Conservation (phyloP, 345 rosid species). For the Ricinus communis region DNA sequence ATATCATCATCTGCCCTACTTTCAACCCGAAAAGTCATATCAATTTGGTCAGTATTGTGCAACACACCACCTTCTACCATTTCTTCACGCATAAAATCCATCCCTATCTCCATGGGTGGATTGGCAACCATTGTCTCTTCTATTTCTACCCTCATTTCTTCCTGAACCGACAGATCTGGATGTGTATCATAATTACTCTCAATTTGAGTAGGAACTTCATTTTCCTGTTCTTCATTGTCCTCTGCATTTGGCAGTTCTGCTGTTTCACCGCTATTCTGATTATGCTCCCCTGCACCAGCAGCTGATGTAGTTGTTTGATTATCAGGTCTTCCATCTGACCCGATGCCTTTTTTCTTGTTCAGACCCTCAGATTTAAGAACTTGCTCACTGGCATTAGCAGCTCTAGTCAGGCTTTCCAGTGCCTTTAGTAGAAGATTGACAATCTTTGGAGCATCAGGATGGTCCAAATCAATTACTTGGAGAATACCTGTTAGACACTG, state of each 20-base stretch:
- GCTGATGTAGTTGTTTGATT: constrained; percentile 44
- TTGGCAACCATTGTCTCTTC: constrained; percentile 53
- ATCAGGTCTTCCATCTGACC: constrained; percentile 48
- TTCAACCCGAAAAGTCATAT: constrained; percentile 77
- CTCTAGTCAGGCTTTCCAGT: constrained; percentile 83
- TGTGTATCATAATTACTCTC: constrained; percentile 48
- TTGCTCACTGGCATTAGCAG: constrained; percentile 87
- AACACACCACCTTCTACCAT: constrained; percentile 67
- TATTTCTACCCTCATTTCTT: constrained; percentile 72
- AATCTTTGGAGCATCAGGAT: constrained; percentile 91
- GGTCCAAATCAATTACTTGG: constrained; percentile 86
- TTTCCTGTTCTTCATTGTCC: constrained; percentile 49
- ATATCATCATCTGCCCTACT: constrained; percentile 79
- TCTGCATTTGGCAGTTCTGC: constrained; percentile 47
- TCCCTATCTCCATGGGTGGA: constrained; percentile 57
- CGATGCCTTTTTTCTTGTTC: constrained; percentile 56
- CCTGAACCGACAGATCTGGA: constrained; percentile 49
- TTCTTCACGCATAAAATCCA: constrained; percentile 85
- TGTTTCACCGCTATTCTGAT: constrained; percentile 46
- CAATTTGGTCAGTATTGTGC: constrained; percentile 62
- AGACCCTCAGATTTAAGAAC: constrained; percentile 58
- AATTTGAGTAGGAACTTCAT: constrained; percentile 46
- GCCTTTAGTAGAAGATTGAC: constrained; percentile 83
- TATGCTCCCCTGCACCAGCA: constrained; percentile 46
- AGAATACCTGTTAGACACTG: constrained; percentile 75